phyloP scores from a whole-genome alignment of 345 rosid genomes.

The Psidium friedrichsthalianum region DNA sequence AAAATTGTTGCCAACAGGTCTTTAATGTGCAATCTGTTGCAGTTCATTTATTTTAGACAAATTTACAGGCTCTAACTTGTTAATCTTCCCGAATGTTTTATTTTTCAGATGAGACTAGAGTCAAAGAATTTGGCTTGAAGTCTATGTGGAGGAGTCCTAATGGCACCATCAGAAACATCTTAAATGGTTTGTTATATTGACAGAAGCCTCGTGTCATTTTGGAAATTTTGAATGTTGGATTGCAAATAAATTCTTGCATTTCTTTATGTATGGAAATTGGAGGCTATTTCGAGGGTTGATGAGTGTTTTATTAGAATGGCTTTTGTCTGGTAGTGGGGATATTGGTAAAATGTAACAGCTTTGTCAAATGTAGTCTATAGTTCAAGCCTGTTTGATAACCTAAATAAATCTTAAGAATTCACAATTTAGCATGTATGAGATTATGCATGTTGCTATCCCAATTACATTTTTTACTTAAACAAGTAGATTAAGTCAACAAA shows the following conservation, averaged over 20 bases:
- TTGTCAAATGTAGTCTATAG: background rate
- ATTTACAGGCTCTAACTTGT: background rate
- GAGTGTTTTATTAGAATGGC: background rate
- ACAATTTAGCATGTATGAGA: background rate
- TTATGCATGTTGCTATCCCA: background rate
- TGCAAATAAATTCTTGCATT: background rate
- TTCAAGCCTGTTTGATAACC: background rate
- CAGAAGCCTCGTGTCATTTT: background rate
- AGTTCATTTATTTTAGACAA: background rate
- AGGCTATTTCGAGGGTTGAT: background rate
- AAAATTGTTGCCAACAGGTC: too few species aligned
- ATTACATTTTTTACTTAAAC: background rate
- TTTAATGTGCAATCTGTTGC: background rate
- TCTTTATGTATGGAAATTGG: background rate
- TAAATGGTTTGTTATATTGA: constrained; percentile 51
- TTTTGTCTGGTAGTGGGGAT: background rate
- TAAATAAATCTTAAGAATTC: background rate
- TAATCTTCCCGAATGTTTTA: background rate
- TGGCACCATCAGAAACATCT: constrained; percentile 95
- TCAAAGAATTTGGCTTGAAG: constrained; percentile 84
- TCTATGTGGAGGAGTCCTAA: constrained; percentile 98
- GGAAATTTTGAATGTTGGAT: background rate
- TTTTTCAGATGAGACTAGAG: constrained; percentile 84
- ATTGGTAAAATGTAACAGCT: background rate
- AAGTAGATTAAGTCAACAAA: background rate